Evolutionary conservation across 1,284 basidiomycete species (phyloP).

Genomic region (Neonothopanus nambi): DNA sequence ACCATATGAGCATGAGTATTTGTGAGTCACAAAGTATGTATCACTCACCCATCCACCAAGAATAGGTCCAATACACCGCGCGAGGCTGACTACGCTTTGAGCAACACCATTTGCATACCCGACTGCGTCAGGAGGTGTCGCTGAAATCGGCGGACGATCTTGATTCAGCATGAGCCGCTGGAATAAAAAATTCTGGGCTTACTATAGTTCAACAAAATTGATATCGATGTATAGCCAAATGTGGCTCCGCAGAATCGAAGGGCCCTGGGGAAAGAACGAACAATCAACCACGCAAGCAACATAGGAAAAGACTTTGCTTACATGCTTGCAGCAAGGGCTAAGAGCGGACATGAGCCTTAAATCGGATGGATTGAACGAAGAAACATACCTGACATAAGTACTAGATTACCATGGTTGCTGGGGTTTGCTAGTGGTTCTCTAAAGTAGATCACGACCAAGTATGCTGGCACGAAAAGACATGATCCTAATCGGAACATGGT

Average conservation of each 20-base stretch:
- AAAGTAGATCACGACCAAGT: constrained; percentile 71
- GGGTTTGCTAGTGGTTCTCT: constrained; percentile 63
- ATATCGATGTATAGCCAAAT: constrained; percentile 76
- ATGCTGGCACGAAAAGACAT: constrained; percentile 75
- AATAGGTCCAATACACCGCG: constrained; percentile 74
- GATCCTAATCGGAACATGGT: constrained; percentile 84
- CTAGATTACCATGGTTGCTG: constrained; percentile 57
- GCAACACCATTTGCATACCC: constrained; percentile 81
- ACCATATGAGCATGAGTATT: constrained; percentile 13
- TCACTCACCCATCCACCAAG: constrained; percentile 70
- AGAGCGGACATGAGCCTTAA: constrained; percentile 77
- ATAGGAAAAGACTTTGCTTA: constrained; percentile 37
- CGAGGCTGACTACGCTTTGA: constrained; percentile 81
- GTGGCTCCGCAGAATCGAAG: constrained; percentile 75
- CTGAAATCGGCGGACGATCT: constrained; percentile 38
- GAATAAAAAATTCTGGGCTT: constrained; percentile 25
- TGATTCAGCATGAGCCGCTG: constrained; percentile 10
- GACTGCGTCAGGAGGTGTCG: constrained; percentile 76
- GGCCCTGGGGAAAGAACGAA: constrained; percentile 46
- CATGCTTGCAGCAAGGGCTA: constrained; percentile 67
- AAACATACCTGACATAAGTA: constrained; percentile 69
- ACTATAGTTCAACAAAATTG: constrained; percentile 84
- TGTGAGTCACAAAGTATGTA: not conserved
- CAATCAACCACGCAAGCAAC: constrained; percentile 17
- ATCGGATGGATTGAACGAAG: constrained; percentile 21